Base-by-base conservation (phyloP, 164 flowering plant genomes). In the Chimonanthus salicifolius region DNA sequence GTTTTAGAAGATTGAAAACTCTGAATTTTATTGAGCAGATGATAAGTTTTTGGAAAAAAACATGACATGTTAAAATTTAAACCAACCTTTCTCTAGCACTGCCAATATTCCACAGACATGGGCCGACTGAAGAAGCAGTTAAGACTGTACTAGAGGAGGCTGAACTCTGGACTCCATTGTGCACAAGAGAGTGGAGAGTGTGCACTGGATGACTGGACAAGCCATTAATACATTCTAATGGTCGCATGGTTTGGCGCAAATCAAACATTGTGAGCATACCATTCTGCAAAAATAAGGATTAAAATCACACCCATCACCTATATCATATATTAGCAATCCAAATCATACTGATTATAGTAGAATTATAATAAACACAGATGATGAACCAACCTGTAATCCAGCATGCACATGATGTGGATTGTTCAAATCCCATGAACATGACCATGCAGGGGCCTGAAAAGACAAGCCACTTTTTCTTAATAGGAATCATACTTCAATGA, bases 341-440 rank as follows among this genome's bases (percentile, higher is more conserved):
- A 20, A 48, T 7, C 49, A 47, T 68, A 68, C 43, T 47, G 8
- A 13, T 68, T 43, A 6, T 15, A 7, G 8, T 45, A 46, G 10
- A 66, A 46, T 66, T 13, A 16, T 11, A 16, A 48, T 47, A 16
- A 68, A 7, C 15, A 67, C 18, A 62, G 45, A 64, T 18, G 21
- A 21, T 21, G 46, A 20, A 54, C 62, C 15, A 43, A 93, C 99
- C 99, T 90, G 97, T 73, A 93, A 81, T 60, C 99, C 99, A 67
- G 94, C 88, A 80, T 92, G 92, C 20, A 87, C 49, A 74, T 89
- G 80, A 82, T 90, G 82, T 20, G 96, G 77, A 78, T 72, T 66
- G 73, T 83, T 82, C 71, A 80, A 64, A 83, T 93, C 97, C 98
- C 99, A 95, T 54, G 98, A 85, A 75, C 99, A 93, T 69, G 99